A percentile compares a stretch with the other conserved stretches of the same genome.
phyloP scores from a whole-genome alignment of 1,139 yeast species.

The Nadsonia commutata region DNA sequence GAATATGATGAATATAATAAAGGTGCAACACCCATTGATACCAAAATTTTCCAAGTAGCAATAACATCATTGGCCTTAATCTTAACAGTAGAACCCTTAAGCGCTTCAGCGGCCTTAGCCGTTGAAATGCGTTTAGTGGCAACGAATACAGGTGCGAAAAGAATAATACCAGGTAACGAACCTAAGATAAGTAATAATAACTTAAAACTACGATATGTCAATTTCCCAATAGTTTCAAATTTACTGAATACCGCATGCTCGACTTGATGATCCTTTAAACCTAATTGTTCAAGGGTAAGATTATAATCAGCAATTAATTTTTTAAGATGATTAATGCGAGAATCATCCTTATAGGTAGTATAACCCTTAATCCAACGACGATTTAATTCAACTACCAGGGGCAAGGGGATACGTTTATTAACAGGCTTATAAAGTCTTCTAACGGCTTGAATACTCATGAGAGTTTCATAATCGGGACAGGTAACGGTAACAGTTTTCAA shows the following conservation, averaged over 20 bases:
- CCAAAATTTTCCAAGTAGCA: slow-evolving; percentile 91
- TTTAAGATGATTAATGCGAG: slow-evolving; percentile 46
- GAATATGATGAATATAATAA: slow-evolving; percentile 71
- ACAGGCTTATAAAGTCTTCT: slow-evolving; percentile 77
- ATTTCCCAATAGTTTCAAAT: slow-evolving; percentile 29
- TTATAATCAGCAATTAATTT: slow-evolving; percentile 56
- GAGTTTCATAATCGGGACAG: slow-evolving; percentile 82
- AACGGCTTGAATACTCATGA: slow-evolving; percentile 87
- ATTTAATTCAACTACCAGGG: slow-evolving; percentile 79
- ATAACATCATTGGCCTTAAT: slow-evolving; percentile 83
- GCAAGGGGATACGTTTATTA: slow-evolving; percentile 57
- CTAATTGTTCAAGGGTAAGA: slow-evolving; percentile 45
- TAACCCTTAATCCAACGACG: slow-evolving; percentile 74
- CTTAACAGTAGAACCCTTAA: slow-evolving; percentile 81
- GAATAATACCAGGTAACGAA: slow-evolving; percentile 71
- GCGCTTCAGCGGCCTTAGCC: slow-evolving; percentile 60
- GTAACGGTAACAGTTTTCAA: slow-evolving; percentile 82
- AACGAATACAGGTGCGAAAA: slow-evolving; percentile 78
- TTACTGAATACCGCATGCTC: slow-evolving; percentile 46
- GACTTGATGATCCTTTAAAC: slow-evolving; percentile 83
- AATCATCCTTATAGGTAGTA: slow-evolving; percentile 55
- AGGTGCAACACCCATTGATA: slow-evolving; percentile 83
- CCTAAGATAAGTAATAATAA: slow-evolving; percentile 40
- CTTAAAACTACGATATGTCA: slow-evolving; percentile 41
- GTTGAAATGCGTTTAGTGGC: slow-evolving; percentile 61